These are phyloP conservation scores for Wallacemonas sp. DNA, from an alignment of 208 protist species.

Conservation along the genomic window DNA sequence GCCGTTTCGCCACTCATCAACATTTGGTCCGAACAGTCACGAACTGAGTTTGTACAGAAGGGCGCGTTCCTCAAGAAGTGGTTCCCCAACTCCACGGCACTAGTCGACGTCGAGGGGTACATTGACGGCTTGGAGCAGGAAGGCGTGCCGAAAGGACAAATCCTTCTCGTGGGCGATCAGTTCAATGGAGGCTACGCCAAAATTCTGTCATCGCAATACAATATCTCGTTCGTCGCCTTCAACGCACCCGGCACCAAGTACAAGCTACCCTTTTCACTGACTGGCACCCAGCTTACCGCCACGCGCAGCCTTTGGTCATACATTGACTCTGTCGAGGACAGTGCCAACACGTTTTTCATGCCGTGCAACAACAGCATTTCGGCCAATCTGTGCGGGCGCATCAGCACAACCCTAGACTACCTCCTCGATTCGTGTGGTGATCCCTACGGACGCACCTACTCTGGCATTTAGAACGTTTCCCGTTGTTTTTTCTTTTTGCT, in stretches of 20 bases:
- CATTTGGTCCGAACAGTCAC: slow-evolving; percentile 70
- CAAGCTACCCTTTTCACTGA: slow-evolving; percentile 24
- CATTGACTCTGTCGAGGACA: slow-evolving; percentile 81
- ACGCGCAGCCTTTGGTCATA: slow-evolving; percentile 70
- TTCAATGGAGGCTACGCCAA: slow-evolving; percentile 92
- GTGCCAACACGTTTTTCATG: slow-evolving; percentile 48
- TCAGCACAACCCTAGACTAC: slow-evolving; percentile 62
- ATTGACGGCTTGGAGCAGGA: slow-evolving; percentile 40
- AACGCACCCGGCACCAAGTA: slow-evolving; percentile 81
- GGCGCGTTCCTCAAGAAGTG: slow-evolving; percentile 66
- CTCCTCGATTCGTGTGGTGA: slow-evolving; percentile 67
- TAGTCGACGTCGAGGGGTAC: slow-evolving; percentile 56
- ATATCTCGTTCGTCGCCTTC: slow-evolving; percentile 73
- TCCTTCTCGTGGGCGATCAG: slow-evolving; percentile 82
- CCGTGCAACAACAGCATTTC: slow-evolving; percentile 54
- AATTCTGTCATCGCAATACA: slow-evolving; percentile 44
- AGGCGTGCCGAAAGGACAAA: slow-evolving; percentile 27
- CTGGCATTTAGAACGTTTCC: slow-evolving; percentile 15
- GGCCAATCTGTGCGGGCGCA: slow-evolving; percentile 57
- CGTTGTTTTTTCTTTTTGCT: background rate
- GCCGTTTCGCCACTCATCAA: slow-evolving; percentile 68
- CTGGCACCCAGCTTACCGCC: slow-evolving; percentile 60
- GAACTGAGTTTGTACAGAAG: slow-evolving; percentile 50
- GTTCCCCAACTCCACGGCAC: slow-evolving; percentile 54
- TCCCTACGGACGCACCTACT: slow-evolving; percentile 28